Conservation (phyloP, 345 rosid species). For the Odontarrhena argentea region DNA sequence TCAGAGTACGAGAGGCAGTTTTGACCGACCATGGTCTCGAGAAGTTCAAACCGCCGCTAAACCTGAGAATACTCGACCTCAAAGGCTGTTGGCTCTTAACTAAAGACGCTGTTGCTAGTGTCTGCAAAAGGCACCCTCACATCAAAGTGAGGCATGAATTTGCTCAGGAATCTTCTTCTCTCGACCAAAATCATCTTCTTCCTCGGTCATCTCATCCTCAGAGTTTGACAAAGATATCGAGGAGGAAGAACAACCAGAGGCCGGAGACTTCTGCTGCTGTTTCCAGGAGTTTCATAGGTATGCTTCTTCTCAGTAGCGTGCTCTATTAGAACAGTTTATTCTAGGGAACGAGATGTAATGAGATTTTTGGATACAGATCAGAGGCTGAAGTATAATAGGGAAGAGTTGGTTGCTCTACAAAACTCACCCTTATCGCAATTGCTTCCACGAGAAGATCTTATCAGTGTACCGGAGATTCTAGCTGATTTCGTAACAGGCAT, state of each 20-base stretch:
- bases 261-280: constrained; percentile 32
- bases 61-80: constrained; percentile 63
- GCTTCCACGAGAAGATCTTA: constrained; percentile 25
- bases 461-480: constrained; percentile 32
- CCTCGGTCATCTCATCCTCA: constrained; percentile 37
- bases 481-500: constrained; percentile 8
- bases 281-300: constrained; percentile 49
- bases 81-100: constrained; percentile 93
- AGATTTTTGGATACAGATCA: constrained; percentile 57
- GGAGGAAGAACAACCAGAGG: constrained; percentile 25
- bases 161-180: constrained; percentile 29
- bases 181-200: constrained; percentile 36
- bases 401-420: constrained; percentile 61
- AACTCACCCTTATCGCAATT: constrained; percentile 45
- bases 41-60: constrained; percentile 56
- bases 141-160: constrained; percentile 65
- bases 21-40: constrained; percentile 66
- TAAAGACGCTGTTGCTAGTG: constrained; percentile 47
- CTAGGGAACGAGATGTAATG: neutral
- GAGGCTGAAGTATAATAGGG: constrained; percentile 71
- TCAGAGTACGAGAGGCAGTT: constrained; percentile 64
- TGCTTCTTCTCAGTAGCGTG: constrained; percentile 5
- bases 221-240: constrained; percentile 12
- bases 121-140: constrained; percentile 56
- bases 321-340: neutral